Conservation (phyloP, 345 rosid genomes). For the Gossypium mustelinum region DNA sequence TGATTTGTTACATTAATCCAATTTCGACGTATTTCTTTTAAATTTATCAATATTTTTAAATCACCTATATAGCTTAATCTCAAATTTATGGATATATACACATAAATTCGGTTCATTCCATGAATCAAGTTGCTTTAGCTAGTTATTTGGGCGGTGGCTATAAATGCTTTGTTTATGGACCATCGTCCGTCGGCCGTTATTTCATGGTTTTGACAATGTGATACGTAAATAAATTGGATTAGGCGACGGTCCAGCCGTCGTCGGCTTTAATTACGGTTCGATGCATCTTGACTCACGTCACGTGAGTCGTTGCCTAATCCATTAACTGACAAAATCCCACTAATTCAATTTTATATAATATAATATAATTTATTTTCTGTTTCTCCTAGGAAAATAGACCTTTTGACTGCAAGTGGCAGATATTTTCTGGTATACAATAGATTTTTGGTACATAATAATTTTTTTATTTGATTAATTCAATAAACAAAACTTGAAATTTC, state of each 20-base stretch:
- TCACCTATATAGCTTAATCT: too few relatives aligned
- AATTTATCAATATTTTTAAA: too few relatives aligned
- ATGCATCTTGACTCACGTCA: conserved; percentile 2
- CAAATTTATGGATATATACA: too few relatives aligned
- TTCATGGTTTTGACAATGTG: background rate
- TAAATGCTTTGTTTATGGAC: background rate
- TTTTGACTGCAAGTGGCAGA: conserved; percentile 3
- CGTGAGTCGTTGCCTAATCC: background rate
- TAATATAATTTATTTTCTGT: too few relatives aligned
- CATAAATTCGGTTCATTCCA: background rate
- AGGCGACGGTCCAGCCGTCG: conserved; percentile 7
- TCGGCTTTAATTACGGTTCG: conserved; percentile 8
- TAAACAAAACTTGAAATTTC: too few relatives aligned
- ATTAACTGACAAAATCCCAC: conserved; percentile 12
- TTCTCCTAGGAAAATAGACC: background rate
- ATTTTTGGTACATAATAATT: too few relatives aligned
- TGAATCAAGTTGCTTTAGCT: background rate
- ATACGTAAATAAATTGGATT: too few relatives aligned
- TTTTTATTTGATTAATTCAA: too few relatives aligned
- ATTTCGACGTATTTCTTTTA: too few relatives aligned
- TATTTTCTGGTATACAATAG: background rate
- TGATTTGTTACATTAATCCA: too few relatives aligned
- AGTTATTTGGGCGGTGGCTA: background rate
- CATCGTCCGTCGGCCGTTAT: background rate
- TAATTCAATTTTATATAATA: background rate